Evolutionary conservation across 176 grass and related monocot species (phyloP).

Genomic region (Rhynchospora pubera): DNA sequence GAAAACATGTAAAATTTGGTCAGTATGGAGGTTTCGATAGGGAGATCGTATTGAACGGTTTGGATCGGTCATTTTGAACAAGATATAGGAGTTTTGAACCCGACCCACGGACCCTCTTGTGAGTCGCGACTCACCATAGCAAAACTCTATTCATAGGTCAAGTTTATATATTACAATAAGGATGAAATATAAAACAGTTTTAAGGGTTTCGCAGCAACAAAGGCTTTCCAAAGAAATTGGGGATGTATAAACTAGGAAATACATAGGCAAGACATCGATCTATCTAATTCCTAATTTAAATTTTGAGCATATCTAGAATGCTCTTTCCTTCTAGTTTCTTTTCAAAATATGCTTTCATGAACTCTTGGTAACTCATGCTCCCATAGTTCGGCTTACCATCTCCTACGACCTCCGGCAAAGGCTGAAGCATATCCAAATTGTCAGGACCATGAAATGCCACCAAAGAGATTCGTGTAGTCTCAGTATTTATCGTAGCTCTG

Average conservation of each 20-base stretch:
- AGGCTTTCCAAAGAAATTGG: too few relatives aligned
- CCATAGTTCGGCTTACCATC: conserved; percentile 1
- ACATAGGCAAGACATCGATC: not conserved
- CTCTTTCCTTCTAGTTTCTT: conserved; percentile 18
- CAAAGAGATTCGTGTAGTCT: conserved; percentile 16
- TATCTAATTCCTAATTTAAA: not conserved
- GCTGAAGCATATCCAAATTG: not conserved
- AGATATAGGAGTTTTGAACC: too few relatives aligned
- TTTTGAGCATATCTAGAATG: not conserved
- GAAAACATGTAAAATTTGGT: too few relatives aligned
- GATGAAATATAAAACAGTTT: too few relatives aligned
- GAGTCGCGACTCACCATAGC: too few relatives aligned
- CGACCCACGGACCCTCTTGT: too few relatives aligned
- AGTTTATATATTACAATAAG: too few relatives aligned
- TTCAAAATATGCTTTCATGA: not conserved
- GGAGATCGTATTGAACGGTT: too few relatives aligned
- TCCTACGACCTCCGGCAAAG: conserved; percentile 12
- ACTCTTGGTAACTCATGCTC: conserved; percentile 10
- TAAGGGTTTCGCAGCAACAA: too few relatives aligned
- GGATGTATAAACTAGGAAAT: not conserved
- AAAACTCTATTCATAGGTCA: too few relatives aligned
- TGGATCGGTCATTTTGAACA: too few relatives aligned
- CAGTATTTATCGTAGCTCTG: conserved; percentile 3
- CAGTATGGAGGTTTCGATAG: too few relatives aligned
- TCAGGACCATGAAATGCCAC: conserved; percentile 6